Base-by-base conservation (phyloP, 2,329 filamentous ascomycete genomes). In the Alternaria gaisen region DNA sequence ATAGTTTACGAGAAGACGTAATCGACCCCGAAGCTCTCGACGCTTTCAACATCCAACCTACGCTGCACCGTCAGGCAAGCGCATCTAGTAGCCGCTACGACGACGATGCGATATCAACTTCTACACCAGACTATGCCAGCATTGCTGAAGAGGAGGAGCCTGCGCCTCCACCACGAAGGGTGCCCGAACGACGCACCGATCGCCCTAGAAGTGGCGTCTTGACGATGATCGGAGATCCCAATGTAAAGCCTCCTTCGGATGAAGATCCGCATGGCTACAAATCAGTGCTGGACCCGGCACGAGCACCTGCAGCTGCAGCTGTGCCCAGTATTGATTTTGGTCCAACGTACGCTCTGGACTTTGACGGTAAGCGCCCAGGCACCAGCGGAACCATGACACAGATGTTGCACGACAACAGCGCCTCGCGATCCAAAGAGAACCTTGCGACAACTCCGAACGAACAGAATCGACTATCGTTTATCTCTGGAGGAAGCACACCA, bases 261-360 rank as follows among this genome's bases (percentile, higher is more conserved):
- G 71, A 82, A 62, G 80, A 80, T 48, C 82, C 83, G 55, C 81
- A 83, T 16, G 83, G 78, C 78, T 61, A 81, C 74, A 60, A 83
- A 83, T 65, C 66, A 69, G 75, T 53, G 58, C 8, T 58, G 63
- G 28, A 69, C 64, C 54, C 60, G 36, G 18, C 41, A 50, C 52
- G 65, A 63, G 50, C 56, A 22, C 55, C 67, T 14, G 83, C 86
- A 24, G 84, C 67, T 14, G 83, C 86, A 24, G 84, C 87, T 58
- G 88, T 97, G 61, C 92, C 92, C 1, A 81, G 85, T 5, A 87
- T 97, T 64, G 90, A 97, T 76, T 97, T 97, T 79, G 94, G 94
- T 0, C 92, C 90, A 6, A 97, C 94, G 0, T 81, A 92, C 69
- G 90, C 91, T 61, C 90, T 93, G 58, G 82, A 81, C 62, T 84